Conservation (phyloP, 106 monocot genomes). For the Triglochin maritima region DNA sequence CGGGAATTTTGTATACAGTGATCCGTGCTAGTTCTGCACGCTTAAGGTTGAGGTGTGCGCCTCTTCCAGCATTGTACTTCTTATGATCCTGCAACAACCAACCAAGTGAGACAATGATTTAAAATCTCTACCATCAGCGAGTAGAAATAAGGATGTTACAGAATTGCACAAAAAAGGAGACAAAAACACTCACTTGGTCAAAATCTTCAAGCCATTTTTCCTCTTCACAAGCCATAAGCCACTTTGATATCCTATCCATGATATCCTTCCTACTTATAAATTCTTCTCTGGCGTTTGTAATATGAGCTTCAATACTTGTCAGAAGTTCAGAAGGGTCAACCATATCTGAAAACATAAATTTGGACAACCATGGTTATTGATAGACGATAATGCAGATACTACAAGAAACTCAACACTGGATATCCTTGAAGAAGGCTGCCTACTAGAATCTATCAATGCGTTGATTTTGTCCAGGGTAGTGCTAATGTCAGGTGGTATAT, state of each 20-base stretch:
- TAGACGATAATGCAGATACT: background rate
- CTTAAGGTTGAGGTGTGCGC: conserved; percentile 71
- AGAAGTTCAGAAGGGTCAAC: conserved; percentile 84
- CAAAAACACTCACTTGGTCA: conserved; percentile 38
- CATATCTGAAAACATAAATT: conserved; percentile 31
- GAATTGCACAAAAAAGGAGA: background rate
- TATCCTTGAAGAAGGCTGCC: background rate
- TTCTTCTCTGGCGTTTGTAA: conserved; percentile 69
- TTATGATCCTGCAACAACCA: conserved; percentile 45
- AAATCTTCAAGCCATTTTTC: conserved; percentile 95
- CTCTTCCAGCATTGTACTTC: conserved; percentile 71
- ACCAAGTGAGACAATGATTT: background rate
- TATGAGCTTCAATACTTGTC: conserved; percentile 71
- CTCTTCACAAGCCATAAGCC: conserved; percentile 81
- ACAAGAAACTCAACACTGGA: background rate
- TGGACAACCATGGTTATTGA: too few relatives aligned
- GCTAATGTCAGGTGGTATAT: conserved; percentile 67
- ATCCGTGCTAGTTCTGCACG: conserved; percentile 84
- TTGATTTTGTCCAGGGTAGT: conserved; percentile 57
- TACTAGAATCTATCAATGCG: conserved; percentile 84
- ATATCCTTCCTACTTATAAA: conserved; percentile 74
- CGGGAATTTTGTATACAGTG: conserved; percentile 64
- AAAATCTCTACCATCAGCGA: background rate
- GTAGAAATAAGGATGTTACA: background rate
- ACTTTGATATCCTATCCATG: conserved; percentile 74